Evolutionary conservation across 2,329 filamentous ascomycete species (phyloP), one percentile per base, ranked within the genome.

Genomic region (Sarocladium oryzae): DNA sequence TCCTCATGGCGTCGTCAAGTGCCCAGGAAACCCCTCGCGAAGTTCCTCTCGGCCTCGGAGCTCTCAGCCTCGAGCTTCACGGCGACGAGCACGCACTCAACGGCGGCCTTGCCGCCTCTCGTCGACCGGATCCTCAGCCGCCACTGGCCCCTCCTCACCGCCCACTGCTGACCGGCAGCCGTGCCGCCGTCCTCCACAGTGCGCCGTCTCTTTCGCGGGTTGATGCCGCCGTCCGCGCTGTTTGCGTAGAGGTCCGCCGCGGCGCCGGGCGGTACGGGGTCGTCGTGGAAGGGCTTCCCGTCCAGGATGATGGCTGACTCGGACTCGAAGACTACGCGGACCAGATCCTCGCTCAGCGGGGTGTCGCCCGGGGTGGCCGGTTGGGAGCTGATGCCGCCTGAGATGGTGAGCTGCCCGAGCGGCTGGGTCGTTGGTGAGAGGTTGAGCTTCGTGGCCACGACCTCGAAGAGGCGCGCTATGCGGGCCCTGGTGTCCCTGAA

Each of bases 361-460:
- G 82, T 86, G 61, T 85, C 84, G 0, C 84, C 84, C 0, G 86
- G 86, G 18, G 80, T 84, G 1, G 81, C 74, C 0, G 84, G 78
- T 58, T 82, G 80, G 53, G 76, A 80, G 38, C 73, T 73, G 6
- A 78, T 77, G 10, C 79, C 83, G n/a, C 81, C 82, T 3, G 79
- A 74, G 45, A 78, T 71, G 79, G 87, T 85, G 64, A 88, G 74
- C 33, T 88, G 69, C 7, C 86, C 85, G 1, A 87, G 66, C 0
- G 85, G 81, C 53, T 79, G 73, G 0, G 73, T 75, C 1, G 76
- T 77, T 0, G 73, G 71, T 10, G 86, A 81, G 5, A 90, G 66
- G 55, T 85, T 86, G 57, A 93, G 78, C 65, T 92, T 95, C 30
- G 84, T 85, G 2, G 86, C 82, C n/a, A 96, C 77, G 8, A 95